phyloP scores from a whole-genome alignment of 2,329 filamentous ascomycete species.

The Diaporthe sp. region DNA sequence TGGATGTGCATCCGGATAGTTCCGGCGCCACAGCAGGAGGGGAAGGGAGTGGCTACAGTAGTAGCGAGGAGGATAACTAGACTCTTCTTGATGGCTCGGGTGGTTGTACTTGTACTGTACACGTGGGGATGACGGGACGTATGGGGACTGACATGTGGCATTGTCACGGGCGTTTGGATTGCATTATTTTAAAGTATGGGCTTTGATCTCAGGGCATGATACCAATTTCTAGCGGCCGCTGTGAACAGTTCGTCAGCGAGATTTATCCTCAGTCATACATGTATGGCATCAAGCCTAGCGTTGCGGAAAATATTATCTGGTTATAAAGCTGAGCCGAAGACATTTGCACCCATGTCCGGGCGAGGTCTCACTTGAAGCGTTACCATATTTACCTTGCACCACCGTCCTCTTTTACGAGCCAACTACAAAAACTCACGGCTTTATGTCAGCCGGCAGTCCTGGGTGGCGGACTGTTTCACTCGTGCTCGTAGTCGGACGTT shows the following conservation, averaged over 20 bases:
- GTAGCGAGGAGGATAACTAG: constrained; percentile 43
- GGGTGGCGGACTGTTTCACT: not conserved
- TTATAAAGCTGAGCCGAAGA: not conserved
- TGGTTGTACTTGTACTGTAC: not conserved
- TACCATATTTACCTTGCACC: not conserved
- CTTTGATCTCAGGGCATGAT: constrained; percentile 1
- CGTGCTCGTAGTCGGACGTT: not conserved
- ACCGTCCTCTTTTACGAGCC: not conserved
- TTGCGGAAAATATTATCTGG: not conserved
- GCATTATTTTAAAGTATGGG: not conserved
- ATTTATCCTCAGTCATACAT: not conserved
- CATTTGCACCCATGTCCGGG: no score
- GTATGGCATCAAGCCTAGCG: not conserved
- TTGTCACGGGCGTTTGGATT: not conserved
- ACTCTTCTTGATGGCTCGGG: not conserved
- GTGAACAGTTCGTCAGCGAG: not conserved
- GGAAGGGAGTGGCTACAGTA: constrained; percentile 49
- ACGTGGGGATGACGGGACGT: not conserved
- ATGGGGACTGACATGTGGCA: not conserved
- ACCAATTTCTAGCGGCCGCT: constrained; percentile 16
- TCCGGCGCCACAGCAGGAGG: constrained; percentile 54
- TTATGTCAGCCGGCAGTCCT: not conserved
- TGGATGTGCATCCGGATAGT: constrained; percentile 43
- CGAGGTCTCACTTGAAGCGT: not conserved
- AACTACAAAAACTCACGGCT: not conserved